Evolutionary conservation across 345 rosid genomes (phyloP).

Genomic region (Populus davidiana): DNA sequence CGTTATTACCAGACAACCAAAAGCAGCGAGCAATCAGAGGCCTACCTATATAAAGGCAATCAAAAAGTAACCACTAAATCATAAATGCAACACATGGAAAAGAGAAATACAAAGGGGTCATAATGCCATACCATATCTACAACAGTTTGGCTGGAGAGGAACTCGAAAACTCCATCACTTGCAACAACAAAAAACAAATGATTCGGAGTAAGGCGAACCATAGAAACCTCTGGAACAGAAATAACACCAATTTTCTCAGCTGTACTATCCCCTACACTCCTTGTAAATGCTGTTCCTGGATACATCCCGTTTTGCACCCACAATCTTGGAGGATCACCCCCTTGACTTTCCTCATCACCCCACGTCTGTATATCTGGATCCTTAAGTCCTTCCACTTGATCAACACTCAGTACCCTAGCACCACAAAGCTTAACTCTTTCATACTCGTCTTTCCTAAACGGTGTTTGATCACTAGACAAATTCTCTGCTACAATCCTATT

Average conservation of each 20-base stretch:
- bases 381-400: constrained; percentile 93
- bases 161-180: constrained; percentile 97
- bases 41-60: constrained; percentile 5
- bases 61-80: not conserved
- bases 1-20: not conserved
- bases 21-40: constrained; percentile 1
- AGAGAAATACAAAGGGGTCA: not conserved
- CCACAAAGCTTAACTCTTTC: constrained; percentile 90
- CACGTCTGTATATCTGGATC: constrained; percentile 78
- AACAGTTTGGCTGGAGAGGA: constrained; percentile 84
- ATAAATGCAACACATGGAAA: not conserved
- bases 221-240: constrained; percentile 76
- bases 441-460: constrained; percentile 86
- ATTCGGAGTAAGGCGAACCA: constrained; percentile 55
- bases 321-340: constrained; percentile 93
- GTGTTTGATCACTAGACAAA: constrained; percentile 91
- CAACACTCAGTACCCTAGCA: constrained; percentile 85
- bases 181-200: constrained; percentile 88
- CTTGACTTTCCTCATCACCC: constrained; percentile 89
- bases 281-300: constrained; percentile 94
- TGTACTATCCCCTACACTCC: constrained; percentile 82
- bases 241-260: constrained; percentile 88
- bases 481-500: constrained; percentile 63
- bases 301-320: constrained; percentile 90
- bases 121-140: constrained; percentile 65